Conservation (phyloP, 371 early-diverging fungal species). For the Syncephalastrum sp. region DNA sequence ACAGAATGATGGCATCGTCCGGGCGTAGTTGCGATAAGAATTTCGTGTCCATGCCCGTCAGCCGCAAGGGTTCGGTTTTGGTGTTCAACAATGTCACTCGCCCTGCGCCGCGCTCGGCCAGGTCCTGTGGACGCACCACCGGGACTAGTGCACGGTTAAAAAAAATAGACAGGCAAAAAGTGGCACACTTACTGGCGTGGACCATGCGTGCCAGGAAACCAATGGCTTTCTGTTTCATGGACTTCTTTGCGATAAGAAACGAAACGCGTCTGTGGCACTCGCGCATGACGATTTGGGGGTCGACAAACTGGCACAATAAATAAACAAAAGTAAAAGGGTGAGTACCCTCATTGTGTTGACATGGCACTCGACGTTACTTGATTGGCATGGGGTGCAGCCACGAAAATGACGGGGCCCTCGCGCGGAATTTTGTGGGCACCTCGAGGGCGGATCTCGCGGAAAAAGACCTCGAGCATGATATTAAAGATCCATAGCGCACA, state of each 20-base stretch:
- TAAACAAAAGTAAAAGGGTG: background rate
- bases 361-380: slow-evolving; percentile 54
- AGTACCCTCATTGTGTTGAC: background rate
- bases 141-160: slow-evolving; percentile 56
- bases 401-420: slow-evolving; percentile 87
- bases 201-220: slow-evolving; percentile 74
- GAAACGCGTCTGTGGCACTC: slow-evolving; percentile 74
- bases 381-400: slow-evolving; percentile 91
- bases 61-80: slow-evolving; percentile 56
- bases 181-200: slow-evolving; percentile 54
- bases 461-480: slow-evolving; percentile 71
- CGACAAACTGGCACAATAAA: slow-evolving; percentile 66
- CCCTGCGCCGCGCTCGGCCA: slow-evolving; percentile 67
- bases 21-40: slow-evolving; percentile 67
- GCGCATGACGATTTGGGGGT: slow-evolving; percentile 79
- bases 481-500: slow-evolving; percentile 45
- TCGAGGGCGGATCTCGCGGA: slow-evolving; percentile 81
- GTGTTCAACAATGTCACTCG: slow-evolving; percentile 59
- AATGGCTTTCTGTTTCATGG: slow-evolving; percentile 76
- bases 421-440: slow-evolving; percentile 82
- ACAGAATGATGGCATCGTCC: slow-evolving; percentile 57
- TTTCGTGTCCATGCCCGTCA: slow-evolving; percentile 64
- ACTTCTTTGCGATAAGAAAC: slow-evolving; percentile 79
- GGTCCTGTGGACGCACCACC: slow-evolving; percentile 86
- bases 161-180: slow-evolving; percentile 1